phyloP scores from a whole-genome alignment of 495 filamentous ascomycete genomes.

The Podospora pseudopauciseta region DNA sequence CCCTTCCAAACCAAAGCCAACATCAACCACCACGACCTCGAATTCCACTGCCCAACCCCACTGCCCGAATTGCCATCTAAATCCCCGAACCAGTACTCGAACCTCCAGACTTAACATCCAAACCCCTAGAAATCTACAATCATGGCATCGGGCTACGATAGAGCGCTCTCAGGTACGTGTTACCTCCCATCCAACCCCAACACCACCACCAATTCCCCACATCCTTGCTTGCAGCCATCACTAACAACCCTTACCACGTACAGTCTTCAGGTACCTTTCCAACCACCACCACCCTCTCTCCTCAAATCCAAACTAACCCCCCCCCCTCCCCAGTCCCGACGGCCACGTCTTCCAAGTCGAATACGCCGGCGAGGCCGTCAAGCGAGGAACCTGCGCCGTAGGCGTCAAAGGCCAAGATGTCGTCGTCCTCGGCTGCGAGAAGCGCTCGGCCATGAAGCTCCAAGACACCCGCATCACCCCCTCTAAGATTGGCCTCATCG shows the following conservation, averaged over 20 bases:
- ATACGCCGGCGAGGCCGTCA: constrained; percentile 98
- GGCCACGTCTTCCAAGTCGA: constrained; percentile 99
- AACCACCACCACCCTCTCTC: constrained; percentile 34
- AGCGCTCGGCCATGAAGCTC: constrained; percentile 96
- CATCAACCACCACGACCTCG: constrained; percentile 7
- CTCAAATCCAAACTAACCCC: constrained; percentile 32
- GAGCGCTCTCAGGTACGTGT: constrained; percentile 85
- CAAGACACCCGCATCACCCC: constrained; percentile 99
- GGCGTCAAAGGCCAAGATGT: constrained; percentile 94
- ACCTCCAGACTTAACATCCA: background rate
- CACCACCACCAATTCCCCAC: constrained; percentile 3
- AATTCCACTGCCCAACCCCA: background rate
- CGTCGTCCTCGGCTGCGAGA: constrained; percentile 96
- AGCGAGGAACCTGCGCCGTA: constrained; percentile 97
- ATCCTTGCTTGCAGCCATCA: constrained; percentile 18
- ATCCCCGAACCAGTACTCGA: background rate
- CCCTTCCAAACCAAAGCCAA: constrained; percentile 13
- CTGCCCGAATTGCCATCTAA: background rate
- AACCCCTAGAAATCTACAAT: constrained; percentile 16
- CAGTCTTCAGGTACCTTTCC: constrained; percentile 59
- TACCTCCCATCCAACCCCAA: background rate
- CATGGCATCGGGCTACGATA: constrained; percentile 88
- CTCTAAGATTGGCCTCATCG: constrained; percentile 92
- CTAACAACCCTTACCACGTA: constrained; percentile 37
- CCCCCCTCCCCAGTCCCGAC: constrained; percentile 67